Percentiles rank a stretch among this genome's conserved stretches.
These are phyloP conservation scores for Darksidea phi DNA, from an alignment of 495 filamentous ascomycete genomes.

Conservation along the genomic window DNA sequence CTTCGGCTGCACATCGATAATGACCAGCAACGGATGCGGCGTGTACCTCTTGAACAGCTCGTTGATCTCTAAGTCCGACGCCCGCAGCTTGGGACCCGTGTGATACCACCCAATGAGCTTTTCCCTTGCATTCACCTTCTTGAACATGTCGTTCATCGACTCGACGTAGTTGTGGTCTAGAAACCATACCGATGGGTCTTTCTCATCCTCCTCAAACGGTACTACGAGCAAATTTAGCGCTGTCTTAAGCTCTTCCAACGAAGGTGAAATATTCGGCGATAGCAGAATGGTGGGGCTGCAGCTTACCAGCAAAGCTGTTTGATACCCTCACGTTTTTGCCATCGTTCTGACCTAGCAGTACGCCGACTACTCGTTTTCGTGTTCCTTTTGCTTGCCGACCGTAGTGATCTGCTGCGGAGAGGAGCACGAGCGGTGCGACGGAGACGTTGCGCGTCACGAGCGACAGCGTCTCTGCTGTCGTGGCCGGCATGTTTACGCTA, in stretches of 20 bases:
- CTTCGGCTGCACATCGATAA: slow-evolving; percentile 98
- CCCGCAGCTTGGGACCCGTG: slow-evolving; percentile 93
- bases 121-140: slow-evolving; percentile 98
- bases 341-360: slow-evolving; percentile 91
- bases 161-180: slow-evolving; percentile 99
- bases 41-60: slow-evolving; percentile 99
- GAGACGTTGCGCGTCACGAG: slow-evolving; percentile 91
- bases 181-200: slow-evolving; percentile 98
- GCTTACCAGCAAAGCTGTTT: slow-evolving; percentile 95
- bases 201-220: slow-evolving; percentile 97
- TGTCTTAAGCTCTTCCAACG: slow-evolving; percentile 16
- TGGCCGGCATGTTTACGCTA: slow-evolving; percentile 74
- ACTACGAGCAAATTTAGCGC: slow-evolving; percentile 54
- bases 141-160: slow-evolving; percentile 99
- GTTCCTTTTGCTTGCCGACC: slow-evolving; percentile 87
- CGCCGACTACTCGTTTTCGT: slow-evolving; percentile 91
- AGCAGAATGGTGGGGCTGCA: not conserved
- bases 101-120: slow-evolving; percentile 99
- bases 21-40: slow-evolving; percentile 90
- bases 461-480: slow-evolving; percentile 89
- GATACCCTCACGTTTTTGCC: slow-evolving; percentile 94
- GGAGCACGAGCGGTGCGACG: slow-evolving; percentile 94
- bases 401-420: slow-evolving; percentile 98
- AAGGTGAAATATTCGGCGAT: not conserved
- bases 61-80: slow-evolving; percentile 98